A percentile compares a stretch with the other conserved stretches of the same genome.
Conservation (phyloP, 2,329 filamentous ascomycete genomes). For the Penicillium sp. region DNA sequence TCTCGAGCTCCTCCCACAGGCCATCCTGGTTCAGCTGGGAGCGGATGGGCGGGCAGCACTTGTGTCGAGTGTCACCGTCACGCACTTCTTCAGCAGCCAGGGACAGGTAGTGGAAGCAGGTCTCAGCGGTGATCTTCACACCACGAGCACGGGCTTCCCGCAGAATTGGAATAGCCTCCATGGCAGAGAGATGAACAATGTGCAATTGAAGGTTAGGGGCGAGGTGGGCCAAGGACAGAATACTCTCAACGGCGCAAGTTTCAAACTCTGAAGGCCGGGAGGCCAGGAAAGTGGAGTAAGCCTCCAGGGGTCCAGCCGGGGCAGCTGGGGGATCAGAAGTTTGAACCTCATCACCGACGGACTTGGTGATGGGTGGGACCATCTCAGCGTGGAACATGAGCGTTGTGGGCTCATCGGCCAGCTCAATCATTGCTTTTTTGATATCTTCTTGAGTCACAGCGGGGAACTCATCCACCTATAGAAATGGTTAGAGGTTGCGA, state of each 20-base stretch:
- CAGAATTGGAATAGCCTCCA: conserved; percentile 80
- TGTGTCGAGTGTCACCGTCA: conserved; percentile 86
- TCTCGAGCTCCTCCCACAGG: conserved; percentile 77
- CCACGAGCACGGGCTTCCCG: conserved; percentile 70
- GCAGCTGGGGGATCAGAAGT: conserved; percentile 67
- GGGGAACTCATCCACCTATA: conserved; percentile 89
- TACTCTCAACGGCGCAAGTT: conserved; percentile 84
- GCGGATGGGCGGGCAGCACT: conserved; percentile 92
- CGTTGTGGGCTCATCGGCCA: conserved; percentile 80
- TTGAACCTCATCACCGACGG: conserved; percentile 76
- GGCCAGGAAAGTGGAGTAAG: conserved; percentile 87
- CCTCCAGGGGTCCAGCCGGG: conserved; percentile 69
- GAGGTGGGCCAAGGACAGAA: conserved; percentile 75
- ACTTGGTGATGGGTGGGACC: conserved; percentile 81
- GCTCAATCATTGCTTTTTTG: conserved; percentile 72
- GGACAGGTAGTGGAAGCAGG: conserved; percentile 92
- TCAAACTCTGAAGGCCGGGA: conserved; percentile 89
- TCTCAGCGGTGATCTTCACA: conserved; percentile 87
- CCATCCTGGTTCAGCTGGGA: conserved; percentile 77
- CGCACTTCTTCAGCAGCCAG: conserved; percentile 78
- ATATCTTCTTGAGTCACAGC: conserved; percentile 82
- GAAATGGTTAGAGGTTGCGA: conserved; percentile 14
- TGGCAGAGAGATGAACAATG: conserved; percentile 91
- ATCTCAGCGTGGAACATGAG: conserved; percentile 99
- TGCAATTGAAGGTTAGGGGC: conserved; percentile 84